Evolutionary conservation across 2,329 filamentous ascomycete species (phyloP).

Genomic region (Pseudogymnoascus sp.): DNA sequence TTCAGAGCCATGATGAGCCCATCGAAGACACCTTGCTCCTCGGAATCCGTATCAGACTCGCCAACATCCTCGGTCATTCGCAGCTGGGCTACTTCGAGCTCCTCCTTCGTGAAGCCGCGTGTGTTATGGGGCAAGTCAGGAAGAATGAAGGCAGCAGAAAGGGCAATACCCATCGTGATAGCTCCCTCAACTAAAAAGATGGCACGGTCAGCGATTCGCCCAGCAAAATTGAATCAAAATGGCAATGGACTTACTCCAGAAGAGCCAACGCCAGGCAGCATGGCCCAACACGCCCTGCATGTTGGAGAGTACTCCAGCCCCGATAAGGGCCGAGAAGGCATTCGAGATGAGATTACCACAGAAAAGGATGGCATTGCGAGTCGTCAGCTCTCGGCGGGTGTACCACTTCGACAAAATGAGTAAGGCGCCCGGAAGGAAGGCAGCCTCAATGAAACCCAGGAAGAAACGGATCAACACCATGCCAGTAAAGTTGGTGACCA

Average conservation of each 20-base stretch:
- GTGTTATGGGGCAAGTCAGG: slow-evolving; percentile 50
- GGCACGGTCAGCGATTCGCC: slow-evolving; percentile 37
- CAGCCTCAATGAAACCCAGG: slow-evolving; percentile 55
- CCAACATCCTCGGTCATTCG: slow-evolving; percentile 52
- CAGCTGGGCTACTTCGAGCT: slow-evolving; percentile 46
- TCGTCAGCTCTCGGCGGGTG: slow-evolving; percentile 49
- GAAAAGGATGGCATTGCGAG: slow-evolving; percentile 50
- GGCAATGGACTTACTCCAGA: slow-evolving; percentile 34
- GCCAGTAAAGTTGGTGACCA: slow-evolving; percentile 40
- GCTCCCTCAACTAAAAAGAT: slow-evolving; percentile 41
- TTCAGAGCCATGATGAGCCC: slow-evolving; percentile 52
- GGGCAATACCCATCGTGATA: slow-evolving; percentile 42
- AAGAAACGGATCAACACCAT: slow-evolving; percentile 52
- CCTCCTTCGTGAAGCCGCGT: slow-evolving; percentile 51
- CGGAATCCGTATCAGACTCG: slow-evolving; percentile 45
- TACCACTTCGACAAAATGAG: slow-evolving; percentile 61
- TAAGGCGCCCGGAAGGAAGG: slow-evolving; percentile 56
- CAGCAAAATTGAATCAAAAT: neutral
- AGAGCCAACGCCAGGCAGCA: slow-evolving; percentile 54
- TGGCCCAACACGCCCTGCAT: slow-evolving; percentile 49
- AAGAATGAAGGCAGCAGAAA: slow-evolving; percentile 41
- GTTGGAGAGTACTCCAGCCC: slow-evolving; percentile 49
- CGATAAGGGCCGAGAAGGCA: slow-evolving; percentile 52
- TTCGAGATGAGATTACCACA: slow-evolving; percentile 53
- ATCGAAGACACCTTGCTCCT: slow-evolving; percentile 42